Percentiles rank a stretch among this genome's conserved stretches.
Evolutionary conservation across 176 grass and related monocot genomes (phyloP).

Genomic region (Melocanna baccifera): DNA sequence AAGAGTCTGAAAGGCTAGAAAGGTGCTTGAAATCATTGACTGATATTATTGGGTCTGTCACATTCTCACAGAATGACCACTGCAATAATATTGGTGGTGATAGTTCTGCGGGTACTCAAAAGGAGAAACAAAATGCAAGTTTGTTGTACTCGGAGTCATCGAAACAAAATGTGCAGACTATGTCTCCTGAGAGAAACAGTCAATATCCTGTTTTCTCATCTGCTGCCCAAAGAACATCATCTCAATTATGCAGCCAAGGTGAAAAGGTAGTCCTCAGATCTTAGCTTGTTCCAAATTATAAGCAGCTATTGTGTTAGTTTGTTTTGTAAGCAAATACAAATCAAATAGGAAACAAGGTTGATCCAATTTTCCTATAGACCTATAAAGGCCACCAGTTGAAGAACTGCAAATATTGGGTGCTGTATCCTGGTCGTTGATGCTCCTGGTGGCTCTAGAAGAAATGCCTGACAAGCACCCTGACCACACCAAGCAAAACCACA

Average conservation of each 20-base stretch:
- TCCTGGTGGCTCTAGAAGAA: conserved; percentile 3
- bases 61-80: conserved; percentile 43
- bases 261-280: conserved; percentile 46
- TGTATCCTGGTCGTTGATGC: conserved; percentile 1
- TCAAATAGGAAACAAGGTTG: neutral
- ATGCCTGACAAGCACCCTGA: neutral
- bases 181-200: conserved; percentile 28
- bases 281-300: conserved; percentile 20
- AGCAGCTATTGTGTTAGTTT: neutral
- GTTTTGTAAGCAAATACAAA: conserved; percentile 13
- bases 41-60: conserved; percentile 45
- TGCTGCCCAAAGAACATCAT: conserved; percentile 22
- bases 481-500: conserved; percentile 4
- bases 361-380: neutral
- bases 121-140: conserved; percentile 13
- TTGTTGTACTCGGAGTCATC: neutral
- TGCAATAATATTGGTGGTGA: conserved; percentile 20
- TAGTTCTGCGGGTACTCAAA: conserved; percentile 27
- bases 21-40: conserved; percentile 60
- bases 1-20: conserved; percentile 60
- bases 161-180: conserved; percentile 32
- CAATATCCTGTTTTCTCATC: conserved; percentile 22
- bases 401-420: neutral
- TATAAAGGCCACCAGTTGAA: neutral
- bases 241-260: conserved; percentile 36